Conservation (phyloP, 495 filamentous ascomycete species). For the Daldinia caldariorum region DNA sequence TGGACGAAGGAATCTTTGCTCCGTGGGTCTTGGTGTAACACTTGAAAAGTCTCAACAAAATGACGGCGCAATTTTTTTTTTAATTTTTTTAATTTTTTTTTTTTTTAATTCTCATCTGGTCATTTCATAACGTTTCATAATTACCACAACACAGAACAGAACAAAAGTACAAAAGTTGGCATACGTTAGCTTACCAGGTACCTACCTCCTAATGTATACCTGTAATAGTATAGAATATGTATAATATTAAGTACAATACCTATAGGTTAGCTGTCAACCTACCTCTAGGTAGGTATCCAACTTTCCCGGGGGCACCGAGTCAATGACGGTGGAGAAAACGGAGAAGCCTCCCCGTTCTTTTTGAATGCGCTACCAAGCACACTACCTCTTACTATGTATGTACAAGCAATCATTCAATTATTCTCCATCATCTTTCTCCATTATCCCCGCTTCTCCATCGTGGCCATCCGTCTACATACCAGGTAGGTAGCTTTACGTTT, state of each 20-base stretch:
- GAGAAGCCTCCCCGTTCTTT: not conserved
- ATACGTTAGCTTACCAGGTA: no score
- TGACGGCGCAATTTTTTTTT: not conserved
- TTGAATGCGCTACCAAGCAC: not conserved
- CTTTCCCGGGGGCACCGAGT: constrained; percentile 1
- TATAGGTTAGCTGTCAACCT: no score
- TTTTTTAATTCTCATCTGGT: no score
- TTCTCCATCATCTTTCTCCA: constrained; percentile 1
- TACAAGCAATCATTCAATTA: no score
- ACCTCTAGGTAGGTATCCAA: no score
- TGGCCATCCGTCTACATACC: not conserved
- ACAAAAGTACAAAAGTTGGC: not conserved
- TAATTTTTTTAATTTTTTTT: not conserved
- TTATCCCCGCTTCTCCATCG: constrained; percentile 8
- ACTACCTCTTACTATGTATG: no score
- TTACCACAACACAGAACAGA: not conserved
- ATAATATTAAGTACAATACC: no score
- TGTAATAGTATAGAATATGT: not conserved
- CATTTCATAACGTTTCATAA: not conserved
- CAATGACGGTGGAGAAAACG: constrained; percentile 1
- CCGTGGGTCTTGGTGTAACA: not conserved
- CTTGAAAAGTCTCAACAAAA: not conserved
- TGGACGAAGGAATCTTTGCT: not conserved
- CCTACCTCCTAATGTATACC: no score
- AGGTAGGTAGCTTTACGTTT: constrained; percentile 12